Evolutionary conservation across 495 filamentous ascomycete species (phyloP).

Genomic region (Lentithecium fluviatile): DNA sequence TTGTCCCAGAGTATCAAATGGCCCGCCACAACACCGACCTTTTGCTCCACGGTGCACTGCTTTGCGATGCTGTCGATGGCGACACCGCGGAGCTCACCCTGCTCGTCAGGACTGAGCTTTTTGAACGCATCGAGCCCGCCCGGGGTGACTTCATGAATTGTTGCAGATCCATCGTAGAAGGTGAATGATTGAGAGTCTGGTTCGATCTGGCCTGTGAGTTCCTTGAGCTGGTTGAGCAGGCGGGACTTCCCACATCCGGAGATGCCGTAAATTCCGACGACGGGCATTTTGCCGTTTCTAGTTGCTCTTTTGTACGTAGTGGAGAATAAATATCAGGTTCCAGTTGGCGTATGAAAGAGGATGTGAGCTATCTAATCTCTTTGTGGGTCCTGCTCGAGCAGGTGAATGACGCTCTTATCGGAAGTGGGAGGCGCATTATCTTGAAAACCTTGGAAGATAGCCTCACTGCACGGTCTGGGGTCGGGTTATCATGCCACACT

Average conservation of each 20-base stretch:
- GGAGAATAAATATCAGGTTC: too few species aligned
- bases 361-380: too few species aligned
- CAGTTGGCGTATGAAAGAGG: too few species aligned
- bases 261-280: constrained; percentile 63
- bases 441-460: too few species aligned
- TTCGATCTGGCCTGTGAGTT: constrained; percentile 41
- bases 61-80: constrained; percentile 53
- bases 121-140: neutral
- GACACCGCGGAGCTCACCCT: neutral
- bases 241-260: constrained; percentile 61
- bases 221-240: constrained; percentile 49
- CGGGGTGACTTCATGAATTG: constrained; percentile 4
- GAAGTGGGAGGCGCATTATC: too few species aligned
- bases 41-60: constrained; percentile 43
- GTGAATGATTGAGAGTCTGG: too few species aligned
- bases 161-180: constrained; percentile 58
- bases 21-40: constrained; percentile 55
- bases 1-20: constrained; percentile 62
- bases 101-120: neutral
- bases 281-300: too few species aligned
- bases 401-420: too few species aligned
- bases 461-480: too few species aligned
- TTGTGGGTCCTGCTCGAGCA: too few species aligned
- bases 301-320: too few species aligned
- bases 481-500: too few species aligned